Conservation (phyloP, 441 rosid genomes). For the Pelargonium myrrhifolium region DNA sequence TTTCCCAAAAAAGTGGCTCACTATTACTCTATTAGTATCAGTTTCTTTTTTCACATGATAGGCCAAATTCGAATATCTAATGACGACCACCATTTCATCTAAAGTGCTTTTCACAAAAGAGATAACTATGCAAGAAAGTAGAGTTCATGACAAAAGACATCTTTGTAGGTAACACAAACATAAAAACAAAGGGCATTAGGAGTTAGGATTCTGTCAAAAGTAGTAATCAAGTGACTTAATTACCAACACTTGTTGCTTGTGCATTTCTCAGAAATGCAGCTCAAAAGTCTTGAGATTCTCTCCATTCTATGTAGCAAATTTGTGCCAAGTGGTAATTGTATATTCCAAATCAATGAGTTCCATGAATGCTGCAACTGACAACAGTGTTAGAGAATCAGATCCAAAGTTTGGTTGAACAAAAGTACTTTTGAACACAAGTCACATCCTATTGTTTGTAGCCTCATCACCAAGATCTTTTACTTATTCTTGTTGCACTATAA, state of each 20-base stretch:
- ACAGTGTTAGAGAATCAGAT: background rate
- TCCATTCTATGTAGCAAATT: background rate
- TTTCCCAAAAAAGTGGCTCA: background rate
- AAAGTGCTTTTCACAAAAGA: background rate
- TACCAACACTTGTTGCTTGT: background rate
- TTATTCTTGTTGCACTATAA: no score
- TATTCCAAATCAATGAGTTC: background rate
- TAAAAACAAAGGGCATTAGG: background rate
- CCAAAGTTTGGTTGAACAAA: background rate
- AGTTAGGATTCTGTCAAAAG: background rate
- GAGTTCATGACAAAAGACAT: no score
- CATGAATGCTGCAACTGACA: background rate
- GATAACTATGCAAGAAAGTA: no score
- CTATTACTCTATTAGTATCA: background rate
- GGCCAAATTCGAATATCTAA: conserved; percentile 9
- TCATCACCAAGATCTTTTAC: background rate
- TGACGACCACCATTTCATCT: conserved; percentile 13
- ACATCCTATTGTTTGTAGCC: background rate
- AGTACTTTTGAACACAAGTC: background rate
- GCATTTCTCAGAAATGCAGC: background rate
- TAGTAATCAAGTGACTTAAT: background rate
- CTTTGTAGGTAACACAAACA: background rate
- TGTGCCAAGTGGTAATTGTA: background rate
- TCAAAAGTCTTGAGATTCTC: background rate
- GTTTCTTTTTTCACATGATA: background rate